Evolutionary conservation across 75 land plant genomes (phyloP).

Genomic region (Sequoia sempervirens): DNA sequence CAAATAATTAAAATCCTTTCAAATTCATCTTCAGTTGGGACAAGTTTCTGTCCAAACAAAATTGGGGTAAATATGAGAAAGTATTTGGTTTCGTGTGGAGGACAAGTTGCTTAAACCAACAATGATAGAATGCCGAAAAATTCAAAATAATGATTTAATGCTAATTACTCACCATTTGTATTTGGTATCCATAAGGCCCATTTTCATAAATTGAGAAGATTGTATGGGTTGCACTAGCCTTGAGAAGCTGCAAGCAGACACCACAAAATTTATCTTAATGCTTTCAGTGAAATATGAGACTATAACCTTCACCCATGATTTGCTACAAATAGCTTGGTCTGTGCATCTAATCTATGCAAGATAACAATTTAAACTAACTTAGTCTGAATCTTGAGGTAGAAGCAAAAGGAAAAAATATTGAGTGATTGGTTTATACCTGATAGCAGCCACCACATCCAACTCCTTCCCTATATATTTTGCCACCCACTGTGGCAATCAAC

Average conservation of each 20-base stretch:
- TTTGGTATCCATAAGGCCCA: slow-evolving; percentile 45
- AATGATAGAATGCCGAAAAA: neutral
- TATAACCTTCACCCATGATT: neutral
- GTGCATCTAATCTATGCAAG: slow-evolving; percentile 6
- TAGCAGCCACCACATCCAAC: too few species aligned
- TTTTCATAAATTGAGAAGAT: slow-evolving; percentile 7
- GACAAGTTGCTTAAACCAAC: too few species aligned
- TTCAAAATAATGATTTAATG: too few species aligned
- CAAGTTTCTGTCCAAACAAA: too few species aligned
- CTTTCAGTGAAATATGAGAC: neutral
- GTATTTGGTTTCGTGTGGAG: too few species aligned
- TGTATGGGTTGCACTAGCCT: slow-evolving; percentile 15
- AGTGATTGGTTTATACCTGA: too few species aligned
- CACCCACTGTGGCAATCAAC: slow-evolving; percentile 25
- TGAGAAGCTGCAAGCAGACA: slow-evolving; percentile 35
- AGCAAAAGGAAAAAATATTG: neutral
- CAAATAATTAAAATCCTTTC: too few species aligned
- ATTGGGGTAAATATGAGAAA: too few species aligned
- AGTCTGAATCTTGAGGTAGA: neutral
- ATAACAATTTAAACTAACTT: too few species aligned
- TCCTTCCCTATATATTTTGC: slow-evolving; percentile 35
- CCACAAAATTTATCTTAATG: slow-evolving; percentile 44
- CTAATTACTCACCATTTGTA: slow-evolving; percentile 33
- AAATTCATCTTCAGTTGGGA: too few species aligned
- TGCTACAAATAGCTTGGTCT: neutral